These are phyloP conservation scores for Malus sylvestris DNA, from an alignment of 306 rosid genomes.

Conservation along the genomic window DNA sequence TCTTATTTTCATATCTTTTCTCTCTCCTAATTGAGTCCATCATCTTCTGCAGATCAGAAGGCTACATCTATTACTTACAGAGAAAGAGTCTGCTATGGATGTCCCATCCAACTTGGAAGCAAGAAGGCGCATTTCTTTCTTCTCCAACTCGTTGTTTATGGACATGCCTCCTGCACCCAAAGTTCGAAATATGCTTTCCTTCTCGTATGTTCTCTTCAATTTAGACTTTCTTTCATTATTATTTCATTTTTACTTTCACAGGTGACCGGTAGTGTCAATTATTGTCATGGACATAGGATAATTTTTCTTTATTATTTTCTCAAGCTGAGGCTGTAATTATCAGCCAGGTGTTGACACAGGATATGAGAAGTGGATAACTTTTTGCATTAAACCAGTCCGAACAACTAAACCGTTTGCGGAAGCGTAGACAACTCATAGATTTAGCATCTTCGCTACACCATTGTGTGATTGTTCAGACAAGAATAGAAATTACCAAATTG, in stretches of 20 bases:
- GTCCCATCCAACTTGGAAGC: constrained; percentile 97
- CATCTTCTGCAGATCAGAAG: constrained; percentile 61
- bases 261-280: neutral
- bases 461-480: neutral
- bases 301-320: neutral
- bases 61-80: constrained; percentile 84
- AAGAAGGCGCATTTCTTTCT: constrained; percentile 86
- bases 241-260: neutral
- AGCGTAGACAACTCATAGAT: neutral
- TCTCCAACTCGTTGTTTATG: constrained; percentile 93
- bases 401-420: neutral
- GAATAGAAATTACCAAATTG: neutral
- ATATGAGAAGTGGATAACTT: neutral
- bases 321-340: neutral
- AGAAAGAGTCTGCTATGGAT: constrained; percentile 97
- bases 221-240: constrained; percentile 1
- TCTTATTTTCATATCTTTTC: neutral
- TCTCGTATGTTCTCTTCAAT: constrained; percentile 61
- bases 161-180: constrained; percentile 93
- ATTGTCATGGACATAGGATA: neutral
- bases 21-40: neutral
- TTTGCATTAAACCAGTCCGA: neutral
- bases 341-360: neutral
- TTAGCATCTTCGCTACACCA: neutral
- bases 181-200: constrained; percentile 91